Conservation (phyloP, 441 rosid species). For the Erodium trifolium region DNA sequence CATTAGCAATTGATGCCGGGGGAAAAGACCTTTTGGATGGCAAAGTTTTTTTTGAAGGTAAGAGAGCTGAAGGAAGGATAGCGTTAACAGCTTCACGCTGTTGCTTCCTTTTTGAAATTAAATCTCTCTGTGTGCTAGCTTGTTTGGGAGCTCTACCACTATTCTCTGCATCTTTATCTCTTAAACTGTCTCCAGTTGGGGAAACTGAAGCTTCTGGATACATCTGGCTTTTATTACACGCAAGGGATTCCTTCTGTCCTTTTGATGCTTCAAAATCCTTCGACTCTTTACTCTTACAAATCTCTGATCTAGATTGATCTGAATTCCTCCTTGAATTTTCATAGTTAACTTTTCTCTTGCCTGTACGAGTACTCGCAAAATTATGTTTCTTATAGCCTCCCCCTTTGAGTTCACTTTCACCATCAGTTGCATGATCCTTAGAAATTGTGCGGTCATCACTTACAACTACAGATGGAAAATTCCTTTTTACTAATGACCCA, state of each 20-base stretch:
- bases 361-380: conserved; percentile 19
- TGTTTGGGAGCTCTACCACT: conserved; percentile 26
- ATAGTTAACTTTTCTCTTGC: conserved; percentile 23
- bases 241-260: conserved; percentile 32
- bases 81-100: conserved; percentile 91
- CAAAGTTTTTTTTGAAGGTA: conserved; percentile 53
- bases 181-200: conserved; percentile 26
- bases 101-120: conserved; percentile 55
- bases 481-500: conserved; percentile 17
- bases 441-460: conserved; percentile 25
- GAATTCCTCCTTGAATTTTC: conserved; percentile 16
- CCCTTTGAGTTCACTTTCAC: conserved; percentile 29
- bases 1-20: conserved; percentile 35
- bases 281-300: conserved; percentile 20
- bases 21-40: conserved; percentile 53
- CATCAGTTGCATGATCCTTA: conserved; percentile 20
- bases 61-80: conserved; percentile 68
- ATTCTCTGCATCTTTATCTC: conserved; percentile 24
- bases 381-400: conserved; percentile 24
- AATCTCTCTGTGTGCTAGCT: conserved; percentile 37
- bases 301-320: conserved; percentile 21
- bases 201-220: conserved; percentile 27
- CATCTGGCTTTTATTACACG: conserved; percentile 26
- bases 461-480: conserved; percentile 29
- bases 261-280: conserved; percentile 23